These are phyloP conservation scores for Pseudofabraea citricarpa DNA, from an alignment of 2,329 filamentous ascomycete genomes.

Conservation along the genomic window DNA sequence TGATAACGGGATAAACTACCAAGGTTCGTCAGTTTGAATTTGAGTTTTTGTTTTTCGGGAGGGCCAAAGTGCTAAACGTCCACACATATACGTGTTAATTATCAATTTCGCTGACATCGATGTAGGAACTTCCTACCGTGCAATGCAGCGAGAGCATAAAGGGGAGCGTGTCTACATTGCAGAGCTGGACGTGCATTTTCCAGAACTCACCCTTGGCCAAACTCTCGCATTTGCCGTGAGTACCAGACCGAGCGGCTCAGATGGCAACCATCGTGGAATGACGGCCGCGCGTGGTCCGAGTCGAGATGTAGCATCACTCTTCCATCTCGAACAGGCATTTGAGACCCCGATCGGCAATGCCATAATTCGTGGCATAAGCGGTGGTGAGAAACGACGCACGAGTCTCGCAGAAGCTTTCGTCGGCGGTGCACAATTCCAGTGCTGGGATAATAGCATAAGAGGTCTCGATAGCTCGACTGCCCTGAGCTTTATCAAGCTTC, in stretches of 20 bases:
- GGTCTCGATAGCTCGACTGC: conserved; percentile 70
- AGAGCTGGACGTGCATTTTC: conserved; percentile 69
- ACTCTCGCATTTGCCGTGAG: conserved; percentile 68
- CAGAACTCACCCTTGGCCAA: conserved; percentile 65
- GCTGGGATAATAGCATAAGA: conserved; percentile 70
- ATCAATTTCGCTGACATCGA: neutral
- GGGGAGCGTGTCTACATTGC: conserved; percentile 64
- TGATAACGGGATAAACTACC: conserved; percentile 51
- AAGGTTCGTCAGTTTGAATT: conserved; percentile 47
- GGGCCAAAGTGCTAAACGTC: no score
- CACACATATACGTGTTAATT: neutral
- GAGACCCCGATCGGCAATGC: conserved; percentile 72
- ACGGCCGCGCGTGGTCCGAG: no score
- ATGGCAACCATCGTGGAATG: neutral
- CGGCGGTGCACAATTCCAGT: conserved; percentile 52
- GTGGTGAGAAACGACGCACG: conserved; percentile 70
- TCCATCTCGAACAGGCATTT: conserved; percentile 51
- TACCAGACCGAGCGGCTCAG: conserved; percentile 45
- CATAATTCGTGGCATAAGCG: conserved; percentile 58
- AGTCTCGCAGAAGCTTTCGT: conserved; percentile 70
- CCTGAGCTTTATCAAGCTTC: conserved; percentile 63
- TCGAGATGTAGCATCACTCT: conserved; percentile 60
- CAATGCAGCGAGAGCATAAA: conserved; percentile 41
- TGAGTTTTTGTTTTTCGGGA: no score
- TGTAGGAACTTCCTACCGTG: neutral